Base-by-base conservation (phyloP, 2,329 filamentous ascomycete species). In the Camptophora hylomeconis region DNA sequence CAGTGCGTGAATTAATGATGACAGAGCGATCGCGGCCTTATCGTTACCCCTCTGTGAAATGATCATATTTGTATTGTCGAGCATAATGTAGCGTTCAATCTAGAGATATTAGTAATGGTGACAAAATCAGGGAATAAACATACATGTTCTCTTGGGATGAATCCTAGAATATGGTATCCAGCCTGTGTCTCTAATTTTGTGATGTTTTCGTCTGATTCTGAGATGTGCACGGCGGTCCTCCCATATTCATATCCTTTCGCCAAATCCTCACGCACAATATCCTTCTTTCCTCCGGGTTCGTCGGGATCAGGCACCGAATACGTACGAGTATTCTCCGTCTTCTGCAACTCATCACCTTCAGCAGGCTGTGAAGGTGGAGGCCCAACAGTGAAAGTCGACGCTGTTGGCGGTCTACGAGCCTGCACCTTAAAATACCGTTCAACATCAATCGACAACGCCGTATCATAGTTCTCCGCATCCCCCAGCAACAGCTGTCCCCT, bases 191-290 rank as follows among this genome's bases (percentile, higher is more conserved):
- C 77, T 18, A 94, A 65, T 40, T 80, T 84, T n/a, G 83, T 92
- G 33, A 94, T 74, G 42, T 86, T 83, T 50, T 78, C 69, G 45
- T 98, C 87, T 1, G 79, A 79, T 43, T 86, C 76, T 40, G 73
- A 81, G 42, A 98, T 93, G 41, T 80, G 76, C 2, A 98, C 87
- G 2, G 81, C 83, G 1, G 87, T 94, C 32, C 84, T 71, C 24
- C 89, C 89, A 50, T 98, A 98, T 47, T 83, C 76, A 47, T 87
- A 98, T 0, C 89, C 89, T 51, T 84, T 92, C n/a, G 82, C 82
- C 20, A 98, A 65, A 10, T 82, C 72, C 9, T 92, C 84, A 33
- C 74, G 73, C 16, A 80, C 72, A 15, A 98, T 75, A 30, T 93
- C 82, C 30, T 67, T 68, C 56, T 87, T 92, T 8, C 80, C 80